phyloP scores from a whole-genome alignment of 352 stramenopile species.

The Phytophthora syringae region DNA sequence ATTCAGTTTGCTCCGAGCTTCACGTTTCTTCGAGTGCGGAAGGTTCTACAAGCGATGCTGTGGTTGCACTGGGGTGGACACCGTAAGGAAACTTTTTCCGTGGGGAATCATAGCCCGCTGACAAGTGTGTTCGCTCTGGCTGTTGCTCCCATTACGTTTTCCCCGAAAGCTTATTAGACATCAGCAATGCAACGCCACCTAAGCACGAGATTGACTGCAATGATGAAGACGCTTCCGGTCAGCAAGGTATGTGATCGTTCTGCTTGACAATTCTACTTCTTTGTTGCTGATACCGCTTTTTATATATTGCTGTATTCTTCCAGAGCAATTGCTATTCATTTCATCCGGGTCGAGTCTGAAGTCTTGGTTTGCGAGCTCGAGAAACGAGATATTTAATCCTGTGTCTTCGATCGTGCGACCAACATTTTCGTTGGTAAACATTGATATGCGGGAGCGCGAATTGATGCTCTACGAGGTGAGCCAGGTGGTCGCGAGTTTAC shows the following conservation, averaged over 20 bases:
- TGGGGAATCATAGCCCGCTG: neutral
- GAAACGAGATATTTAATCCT: neutral
- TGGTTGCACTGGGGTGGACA: slow-evolving; percentile 40
- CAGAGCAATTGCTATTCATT: slow-evolving; percentile 48
- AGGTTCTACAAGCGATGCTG: slow-evolving; percentile 24
- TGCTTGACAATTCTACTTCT: neutral
- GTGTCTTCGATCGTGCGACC: slow-evolving; percentile 33
- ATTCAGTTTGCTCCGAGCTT: slow-evolving; percentile 36
- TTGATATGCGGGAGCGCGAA: slow-evolving; percentile 29
- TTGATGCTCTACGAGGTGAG: slow-evolving; percentile 39
- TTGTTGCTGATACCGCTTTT: neutral
- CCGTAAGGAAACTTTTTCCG: neutral
- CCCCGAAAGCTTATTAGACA: slow-evolving; percentile 17
- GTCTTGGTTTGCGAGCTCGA: slow-evolving; percentile 21
- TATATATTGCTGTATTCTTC: neutral
- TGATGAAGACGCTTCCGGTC: neutral
- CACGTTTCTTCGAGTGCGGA: slow-evolving; percentile 29
- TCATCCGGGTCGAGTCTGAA: slow-evolving; percentile 50
- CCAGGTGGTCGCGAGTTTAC: slow-evolving; percentile 34
- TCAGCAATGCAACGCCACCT: neutral
- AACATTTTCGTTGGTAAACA: slow-evolving; percentile 42
- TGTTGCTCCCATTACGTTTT: slow-evolving; percentile 33
- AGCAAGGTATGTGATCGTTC: slow-evolving; percentile 23
- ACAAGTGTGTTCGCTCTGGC: slow-evolving; percentile 16
- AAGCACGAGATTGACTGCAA: neutral